phyloP scores from a whole-genome alignment of 768 basidiomycete species.

The Sarcodon aspratus region DNA sequence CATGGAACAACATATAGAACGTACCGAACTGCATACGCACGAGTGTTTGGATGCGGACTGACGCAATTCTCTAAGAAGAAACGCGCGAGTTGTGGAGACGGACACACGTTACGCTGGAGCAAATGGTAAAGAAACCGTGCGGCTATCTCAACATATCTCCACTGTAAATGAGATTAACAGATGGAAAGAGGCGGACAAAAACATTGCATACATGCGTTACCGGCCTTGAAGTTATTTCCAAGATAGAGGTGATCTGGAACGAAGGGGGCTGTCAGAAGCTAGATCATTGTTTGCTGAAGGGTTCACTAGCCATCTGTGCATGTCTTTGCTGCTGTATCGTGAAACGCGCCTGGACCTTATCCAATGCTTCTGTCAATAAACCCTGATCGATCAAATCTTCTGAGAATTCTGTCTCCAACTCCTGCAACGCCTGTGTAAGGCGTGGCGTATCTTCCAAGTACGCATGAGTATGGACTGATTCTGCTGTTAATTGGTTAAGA shows the following conservation, averaged over 20 bases:
- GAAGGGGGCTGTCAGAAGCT: not conserved
- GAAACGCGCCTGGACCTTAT: constrained; percentile 30
- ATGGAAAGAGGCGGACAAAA: constrained; percentile 3
- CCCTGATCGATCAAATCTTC: constrained; percentile 25
- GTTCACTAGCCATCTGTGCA: constrained; percentile 17
- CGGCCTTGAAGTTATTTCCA: constrained; percentile 46
- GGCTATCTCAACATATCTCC: constrained; percentile 74
- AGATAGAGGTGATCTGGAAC: constrained; percentile 43
- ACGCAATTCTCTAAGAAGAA: constrained; percentile 56
- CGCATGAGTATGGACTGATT: constrained; percentile 50
- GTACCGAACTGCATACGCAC: constrained; percentile 43
- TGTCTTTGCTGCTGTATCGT: constrained; percentile 35
- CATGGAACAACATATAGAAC: not conserved
- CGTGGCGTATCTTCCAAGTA: constrained; percentile 38
- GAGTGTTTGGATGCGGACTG: constrained; percentile 64
- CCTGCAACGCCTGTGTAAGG: constrained; percentile 34
- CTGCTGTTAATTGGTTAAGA: constrained; percentile 47
- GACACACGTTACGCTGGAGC: constrained; percentile 49
- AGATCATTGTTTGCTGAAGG: not conserved
- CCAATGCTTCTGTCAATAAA: constrained; percentile 31
- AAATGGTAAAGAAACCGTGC: constrained; percentile 47
- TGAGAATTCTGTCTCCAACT: constrained; percentile 41
- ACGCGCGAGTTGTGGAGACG: constrained; percentile 38
- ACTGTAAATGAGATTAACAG: constrained; percentile 30
- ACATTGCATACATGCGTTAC: constrained; percentile 57